These are phyloP conservation scores for Durio zibethinus DNA, from an alignment of 345 rosid species.

Conservation along the genomic window DNA sequence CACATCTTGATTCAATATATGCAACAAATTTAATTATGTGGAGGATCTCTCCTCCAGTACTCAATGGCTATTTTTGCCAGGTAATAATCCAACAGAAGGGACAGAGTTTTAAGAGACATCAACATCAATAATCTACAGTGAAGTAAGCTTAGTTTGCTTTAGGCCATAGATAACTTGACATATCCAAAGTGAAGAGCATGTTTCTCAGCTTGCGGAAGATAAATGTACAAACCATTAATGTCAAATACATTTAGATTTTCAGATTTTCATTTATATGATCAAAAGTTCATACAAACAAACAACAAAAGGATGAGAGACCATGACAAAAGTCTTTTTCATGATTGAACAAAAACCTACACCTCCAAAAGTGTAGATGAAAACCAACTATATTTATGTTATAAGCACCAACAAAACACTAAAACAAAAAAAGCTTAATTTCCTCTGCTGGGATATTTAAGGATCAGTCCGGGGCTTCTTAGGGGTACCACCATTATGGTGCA, in stretches of 20 bases:
- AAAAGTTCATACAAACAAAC: neutral
- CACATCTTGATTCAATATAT: too few species aligned
- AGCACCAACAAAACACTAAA: neutral
- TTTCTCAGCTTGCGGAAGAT: neutral
- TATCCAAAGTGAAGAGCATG: neutral
- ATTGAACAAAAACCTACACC: neutral
- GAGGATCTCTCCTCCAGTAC: too few species aligned
- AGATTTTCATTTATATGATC: neutral
- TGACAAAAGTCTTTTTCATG: neutral
- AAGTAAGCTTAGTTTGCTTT: too few species aligned
- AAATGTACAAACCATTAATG: neutral
- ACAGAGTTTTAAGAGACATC: too few species aligned
- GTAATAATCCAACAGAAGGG: too few species aligned
- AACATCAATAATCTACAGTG: too few species aligned
- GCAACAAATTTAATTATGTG: too few species aligned
- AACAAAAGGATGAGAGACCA: neutral
- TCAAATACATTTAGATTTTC: neutral
- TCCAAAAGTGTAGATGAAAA: neutral
- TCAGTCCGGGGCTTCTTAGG: slow-evolving; percentile 52
- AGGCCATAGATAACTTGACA: too few species aligned
- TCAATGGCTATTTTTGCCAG: too few species aligned
- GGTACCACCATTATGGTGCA: slow-evolving; percentile 64
- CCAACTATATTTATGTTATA: neutral
- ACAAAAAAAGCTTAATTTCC: neutral
- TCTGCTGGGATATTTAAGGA: slow-evolving; percentile 9